Evolutionary conservation across 139 green algal genomes (phyloP), one percentile per base, ranked within the genome.

Genomic region (Chlamydomonas schloesseri): DNA sequence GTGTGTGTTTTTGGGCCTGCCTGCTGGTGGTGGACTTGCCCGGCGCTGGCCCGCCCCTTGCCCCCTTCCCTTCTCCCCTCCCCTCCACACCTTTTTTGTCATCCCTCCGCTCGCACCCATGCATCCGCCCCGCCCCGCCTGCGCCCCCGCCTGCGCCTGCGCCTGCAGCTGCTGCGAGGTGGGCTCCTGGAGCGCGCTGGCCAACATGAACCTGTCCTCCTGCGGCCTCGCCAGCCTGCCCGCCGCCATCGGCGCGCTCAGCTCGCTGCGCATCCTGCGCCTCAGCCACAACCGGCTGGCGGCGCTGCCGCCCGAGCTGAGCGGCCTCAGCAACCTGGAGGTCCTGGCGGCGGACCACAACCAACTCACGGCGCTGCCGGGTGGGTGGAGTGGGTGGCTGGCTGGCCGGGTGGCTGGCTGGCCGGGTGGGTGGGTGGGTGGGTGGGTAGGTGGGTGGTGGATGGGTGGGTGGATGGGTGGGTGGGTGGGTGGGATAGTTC

Each of bases 341-440:
- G 86, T 94, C 42, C 85, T 94, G 33, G 76, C 89, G 6, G 93
- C 92, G 0, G 94, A 99, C 88, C 89, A 96, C 87, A 99, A 99
- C 92, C 76, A 93, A 73, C 87, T 99, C 34, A 84, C 89, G 23
- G 83, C 91, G 13, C 62, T 99, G 64, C 97, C 96, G 70, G 93
- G 94, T 97, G 87, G 76, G 83, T 6, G 2, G 53, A 14, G 71
- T 20, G 55, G 21, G 3, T 13, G 60, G 42, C 5, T 5, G 42
- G 42, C 42, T 13, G 42, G 42, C n/a, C n/a, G 55, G 21, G 3
- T 13, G 60, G 42, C 5, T 5, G 42, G 42, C 42, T 13, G 42
- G 42, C n/a, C n/a, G 42, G 42, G 42, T 8, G 42, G 42, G 42
- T 50, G 8, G 42, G 42, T 5, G 42, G 8, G 42, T 5, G 8